Conservation (phyloP, 2,329 filamentous ascomycete species). For the Cladophialophora yegresii region DNA sequence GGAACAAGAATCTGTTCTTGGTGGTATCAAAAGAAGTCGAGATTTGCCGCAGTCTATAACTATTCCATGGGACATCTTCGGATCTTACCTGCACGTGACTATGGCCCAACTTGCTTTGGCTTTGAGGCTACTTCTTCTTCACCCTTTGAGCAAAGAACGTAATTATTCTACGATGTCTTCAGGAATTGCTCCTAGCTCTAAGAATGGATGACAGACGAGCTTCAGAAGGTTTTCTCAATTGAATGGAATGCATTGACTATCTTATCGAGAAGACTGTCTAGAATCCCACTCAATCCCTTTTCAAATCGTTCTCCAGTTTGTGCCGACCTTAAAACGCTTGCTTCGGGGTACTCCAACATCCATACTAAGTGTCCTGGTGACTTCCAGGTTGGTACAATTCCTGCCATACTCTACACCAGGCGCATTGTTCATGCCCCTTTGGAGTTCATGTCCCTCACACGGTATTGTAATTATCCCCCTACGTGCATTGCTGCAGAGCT, state of each 20-base stretch:
- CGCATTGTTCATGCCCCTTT: background rate
- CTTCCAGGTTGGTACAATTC: background rate
- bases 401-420: background rate
- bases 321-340: background rate
- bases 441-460: background rate
- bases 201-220: background rate
- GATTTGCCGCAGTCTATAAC: constrained; percentile 11
- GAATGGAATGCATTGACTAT: background rate
- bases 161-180: background rate
- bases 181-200: background rate
- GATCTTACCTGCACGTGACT: background rate
- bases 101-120: background rate
- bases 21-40: background rate
- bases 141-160: too few relatives aligned
- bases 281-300: background rate
- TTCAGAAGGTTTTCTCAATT: background rate
- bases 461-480: background rate
- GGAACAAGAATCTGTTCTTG: background rate
- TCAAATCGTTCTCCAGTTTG: background rate
- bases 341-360: background rate
- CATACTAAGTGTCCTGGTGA: background rate
- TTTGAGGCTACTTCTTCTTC: background rate
- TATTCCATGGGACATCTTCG: background rate
- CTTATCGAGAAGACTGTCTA: background rate
- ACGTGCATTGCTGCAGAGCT: background rate